These are phyloP conservation scores for Phlyctochytrium bullatum DNA, from an alignment of 192 early-diverging fungal genomes.

Conservation along the genomic window DNA sequence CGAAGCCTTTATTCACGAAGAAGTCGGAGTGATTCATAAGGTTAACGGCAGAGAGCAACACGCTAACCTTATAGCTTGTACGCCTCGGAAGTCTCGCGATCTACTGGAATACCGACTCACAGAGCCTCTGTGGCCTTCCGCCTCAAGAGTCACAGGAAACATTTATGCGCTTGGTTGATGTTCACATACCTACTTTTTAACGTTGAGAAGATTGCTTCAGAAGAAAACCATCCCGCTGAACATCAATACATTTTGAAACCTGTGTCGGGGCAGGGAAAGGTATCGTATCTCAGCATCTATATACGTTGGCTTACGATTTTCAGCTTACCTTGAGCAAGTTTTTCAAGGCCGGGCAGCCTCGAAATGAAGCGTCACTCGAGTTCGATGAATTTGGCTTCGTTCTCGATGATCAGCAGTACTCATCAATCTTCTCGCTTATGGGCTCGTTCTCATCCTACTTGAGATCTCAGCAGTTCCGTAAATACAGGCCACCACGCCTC, in stretches of 20 bases:
- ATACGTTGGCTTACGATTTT: slow-evolving; percentile 8
- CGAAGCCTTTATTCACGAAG: slow-evolving; percentile 74
- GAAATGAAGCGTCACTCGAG: slow-evolving; percentile 64
- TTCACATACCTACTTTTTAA: background rate
- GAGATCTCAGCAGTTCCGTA: slow-evolving; percentile 79
- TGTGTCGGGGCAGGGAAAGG: slow-evolving; percentile 83
- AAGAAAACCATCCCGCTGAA: slow-evolving; percentile 53
- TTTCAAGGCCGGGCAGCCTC: slow-evolving; percentile 53
- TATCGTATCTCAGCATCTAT: slow-evolving; percentile 18
- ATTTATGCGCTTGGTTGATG: slow-evolving; percentile 39
- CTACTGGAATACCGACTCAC: slow-evolving; percentile 85
- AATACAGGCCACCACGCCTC: slow-evolving; percentile 77
- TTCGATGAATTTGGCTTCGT: slow-evolving; percentile 94
- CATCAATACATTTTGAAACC: slow-evolving; percentile 89
- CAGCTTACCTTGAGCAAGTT: slow-evolving; percentile 75
- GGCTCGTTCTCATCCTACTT: slow-evolving; percentile 80
- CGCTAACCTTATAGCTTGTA: slow-evolving; percentile 43
- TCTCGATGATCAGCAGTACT: slow-evolving; percentile 87
- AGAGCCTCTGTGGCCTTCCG: slow-evolving; percentile 50
- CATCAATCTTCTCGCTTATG: slow-evolving; percentile 73
- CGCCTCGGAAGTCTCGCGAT: slow-evolving; percentile 71
- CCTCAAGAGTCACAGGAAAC: slow-evolving; percentile 49
- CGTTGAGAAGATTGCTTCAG: slow-evolving; percentile 58
- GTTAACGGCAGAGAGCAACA: slow-evolving; percentile 33
- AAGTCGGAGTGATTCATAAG: slow-evolving; percentile 83